phyloP scores from a whole-genome alignment of 345 rosid genomes.

The Camelina sativa region DNA sequence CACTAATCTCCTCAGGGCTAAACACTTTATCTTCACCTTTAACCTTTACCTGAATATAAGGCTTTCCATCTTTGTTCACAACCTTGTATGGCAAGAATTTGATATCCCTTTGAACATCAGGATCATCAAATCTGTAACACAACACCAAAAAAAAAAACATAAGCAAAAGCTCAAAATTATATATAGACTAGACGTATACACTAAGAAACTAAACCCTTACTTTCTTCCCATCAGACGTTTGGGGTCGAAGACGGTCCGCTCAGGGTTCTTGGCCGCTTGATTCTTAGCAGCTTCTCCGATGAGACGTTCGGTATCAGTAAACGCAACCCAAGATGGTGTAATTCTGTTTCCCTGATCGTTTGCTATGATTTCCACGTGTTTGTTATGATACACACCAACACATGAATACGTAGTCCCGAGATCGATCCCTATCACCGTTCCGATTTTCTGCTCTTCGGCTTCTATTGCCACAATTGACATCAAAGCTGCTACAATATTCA shows the following conservation, averaged over 20 bases:
- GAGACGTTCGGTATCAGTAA: slow-evolving; percentile 65
- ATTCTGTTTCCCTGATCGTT: slow-evolving; percentile 72
- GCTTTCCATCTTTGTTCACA: slow-evolving; percentile 50
- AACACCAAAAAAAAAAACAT: slow-evolving; percentile 13
- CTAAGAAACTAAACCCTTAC: slow-evolving; percentile 26
- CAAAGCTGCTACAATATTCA: slow-evolving; percentile 35
- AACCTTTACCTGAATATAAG: slow-evolving; percentile 43
- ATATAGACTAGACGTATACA: not conserved
- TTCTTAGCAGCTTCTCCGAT: slow-evolving; percentile 73
- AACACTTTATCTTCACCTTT: slow-evolving; percentile 61
- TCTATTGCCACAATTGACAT: slow-evolving; percentile 41
- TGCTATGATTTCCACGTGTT: slow-evolving; percentile 61
- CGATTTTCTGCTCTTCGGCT: slow-evolving; percentile 45
- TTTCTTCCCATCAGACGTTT: slow-evolving; percentile 63
- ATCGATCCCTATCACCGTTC: slow-evolving; percentile 66
- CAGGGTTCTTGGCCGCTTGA: slow-evolving; percentile 58
- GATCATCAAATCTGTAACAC: slow-evolving; percentile 45
- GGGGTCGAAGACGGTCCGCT: slow-evolving; percentile 56
- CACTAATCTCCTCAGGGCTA: slow-evolving; percentile 71
- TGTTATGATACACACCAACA: slow-evolving; percentile 55
- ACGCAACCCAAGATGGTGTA: slow-evolving; percentile 76
- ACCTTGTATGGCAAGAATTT: slow-evolving; percentile 63
- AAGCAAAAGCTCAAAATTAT: slow-evolving; percentile 7
- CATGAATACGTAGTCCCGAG: slow-evolving; percentile 65
- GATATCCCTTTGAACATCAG: slow-evolving; percentile 58